Percentiles rank a stretch among this genome's conserved stretches.
These are phyloP conservation scores for Tylopilus rubrobrunneus DNA, from an alignment of 768 basidiomycete genomes.

Conservation along the genomic window DNA sequence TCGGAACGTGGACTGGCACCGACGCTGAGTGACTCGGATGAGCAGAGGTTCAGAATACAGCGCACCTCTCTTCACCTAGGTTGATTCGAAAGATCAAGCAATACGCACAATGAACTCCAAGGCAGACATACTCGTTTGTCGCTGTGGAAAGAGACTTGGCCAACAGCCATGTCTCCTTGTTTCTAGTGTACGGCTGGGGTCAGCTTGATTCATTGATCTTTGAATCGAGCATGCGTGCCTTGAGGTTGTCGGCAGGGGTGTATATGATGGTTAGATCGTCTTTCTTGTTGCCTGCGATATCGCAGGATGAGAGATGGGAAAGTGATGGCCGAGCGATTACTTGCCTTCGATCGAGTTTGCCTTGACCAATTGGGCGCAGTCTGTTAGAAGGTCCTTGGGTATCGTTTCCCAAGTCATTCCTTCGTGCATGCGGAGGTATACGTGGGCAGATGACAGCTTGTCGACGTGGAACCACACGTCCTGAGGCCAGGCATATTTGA, in stretches of 20 bases:
- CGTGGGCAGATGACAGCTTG: constrained; percentile 94
- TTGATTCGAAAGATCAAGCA: too few species aligned
- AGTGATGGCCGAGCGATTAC: background rate
- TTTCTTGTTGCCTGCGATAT: constrained; percentile 82
- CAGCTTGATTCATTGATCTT: background rate
- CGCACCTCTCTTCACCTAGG: too few species aligned
- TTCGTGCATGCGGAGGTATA: constrained; percentile 87
- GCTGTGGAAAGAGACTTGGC: constrained; percentile 91
- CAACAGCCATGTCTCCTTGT: constrained; percentile 97
- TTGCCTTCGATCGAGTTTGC: constrained; percentile 93
- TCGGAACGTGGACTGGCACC: too few species aligned
- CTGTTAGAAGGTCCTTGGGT: constrained; percentile 69
- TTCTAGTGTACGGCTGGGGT: constrained; percentile 50
- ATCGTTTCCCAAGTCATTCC: constrained; percentile 87
- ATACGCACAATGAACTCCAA: too few species aligned
- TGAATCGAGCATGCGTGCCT: constrained; percentile 45
- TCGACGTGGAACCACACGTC: constrained; percentile 98
- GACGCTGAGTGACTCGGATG: too few species aligned
- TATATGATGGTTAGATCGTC: constrained; percentile 91
- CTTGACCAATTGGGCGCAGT: constrained; percentile 95
- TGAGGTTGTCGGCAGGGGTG: constrained; percentile 88
- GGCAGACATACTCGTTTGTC: constrained; percentile 53
- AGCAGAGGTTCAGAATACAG: too few species aligned
- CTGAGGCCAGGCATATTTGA: constrained; percentile 87
- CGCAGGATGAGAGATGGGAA: background rate